Conservation (phyloP, 306 rosid species). For the Fagus sylvatica region DNA sequence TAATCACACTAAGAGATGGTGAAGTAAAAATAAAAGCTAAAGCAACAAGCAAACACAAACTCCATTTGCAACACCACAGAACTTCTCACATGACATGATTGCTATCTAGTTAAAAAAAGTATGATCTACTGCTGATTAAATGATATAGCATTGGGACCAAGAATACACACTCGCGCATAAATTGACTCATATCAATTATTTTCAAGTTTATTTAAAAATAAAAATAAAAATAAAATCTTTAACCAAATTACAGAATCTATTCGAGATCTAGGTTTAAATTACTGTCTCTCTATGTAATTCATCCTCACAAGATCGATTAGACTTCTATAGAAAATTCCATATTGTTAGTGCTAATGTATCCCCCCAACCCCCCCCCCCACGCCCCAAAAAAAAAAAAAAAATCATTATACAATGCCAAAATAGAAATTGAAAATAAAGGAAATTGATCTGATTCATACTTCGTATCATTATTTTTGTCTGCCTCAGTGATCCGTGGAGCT, state of each 20-base stretch:
- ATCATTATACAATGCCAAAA: background rate
- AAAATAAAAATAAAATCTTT: too few species aligned
- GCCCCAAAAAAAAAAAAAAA: background rate
- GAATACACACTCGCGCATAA: too few species aligned
- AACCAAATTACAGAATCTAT: too few species aligned
- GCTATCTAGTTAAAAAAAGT: too few species aligned
- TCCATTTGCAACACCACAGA: background rate
- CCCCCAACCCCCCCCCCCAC: too few species aligned
- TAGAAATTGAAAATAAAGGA: background rate
- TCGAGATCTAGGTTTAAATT: background rate
- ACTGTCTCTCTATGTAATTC: background rate
- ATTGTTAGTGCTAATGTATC: background rate
- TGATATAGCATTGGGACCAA: too few species aligned
- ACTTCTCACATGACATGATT: too few species aligned
- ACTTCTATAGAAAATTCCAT: background rate
- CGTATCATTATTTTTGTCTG: constrained; percentile 81
- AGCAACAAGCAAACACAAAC: background rate
- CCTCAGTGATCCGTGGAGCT: constrained; percentile 89
- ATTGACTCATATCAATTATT: too few species aligned
- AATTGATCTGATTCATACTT: constrained; percentile 43
- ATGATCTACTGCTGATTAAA: too few species aligned
- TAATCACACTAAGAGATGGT: background rate
- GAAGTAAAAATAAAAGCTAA: background rate
- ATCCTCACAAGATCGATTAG: background rate
- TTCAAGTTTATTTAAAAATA: too few species aligned